These are phyloP conservation scores for Borealophlyctis nickersoniae DNA, from an alignment of 192 early-diverging fungal genomes.

Conservation along the genomic window DNA sequence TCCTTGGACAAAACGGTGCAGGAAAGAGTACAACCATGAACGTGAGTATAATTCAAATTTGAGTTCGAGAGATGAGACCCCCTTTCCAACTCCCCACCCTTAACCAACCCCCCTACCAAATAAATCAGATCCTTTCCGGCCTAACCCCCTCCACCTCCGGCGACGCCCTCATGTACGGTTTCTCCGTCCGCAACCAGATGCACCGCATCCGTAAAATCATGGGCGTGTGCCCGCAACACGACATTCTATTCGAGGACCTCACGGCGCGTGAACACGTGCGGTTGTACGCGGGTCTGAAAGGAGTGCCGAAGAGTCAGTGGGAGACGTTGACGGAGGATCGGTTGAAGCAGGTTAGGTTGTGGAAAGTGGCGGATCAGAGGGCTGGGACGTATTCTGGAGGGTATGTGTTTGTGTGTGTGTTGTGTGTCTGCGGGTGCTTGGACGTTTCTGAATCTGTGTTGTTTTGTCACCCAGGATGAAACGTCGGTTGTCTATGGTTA, in stretches of 20 bases:
- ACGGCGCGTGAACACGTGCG: slow-evolving; percentile 71
- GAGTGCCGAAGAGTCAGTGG: slow-evolving; percentile 48
- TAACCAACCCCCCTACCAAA: background rate
- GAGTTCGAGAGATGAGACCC: background rate
- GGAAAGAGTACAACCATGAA: slow-evolving; percentile 76
- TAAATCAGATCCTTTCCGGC: slow-evolving; percentile 61
- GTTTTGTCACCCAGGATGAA: slow-evolving; percentile 68
- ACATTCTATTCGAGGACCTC: slow-evolving; percentile 73
- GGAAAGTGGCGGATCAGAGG: slow-evolving; percentile 59
- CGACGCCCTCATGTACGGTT: slow-evolving; percentile 66
- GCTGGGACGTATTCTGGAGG: slow-evolving; percentile 69
- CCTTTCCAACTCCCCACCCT: background rate
- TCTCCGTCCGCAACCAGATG: slow-evolving; percentile 57
- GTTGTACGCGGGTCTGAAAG: slow-evolving; percentile 74
- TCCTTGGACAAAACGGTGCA: slow-evolving; percentile 74
- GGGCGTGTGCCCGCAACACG: slow-evolving; percentile 71
- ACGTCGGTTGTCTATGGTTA: slow-evolving; percentile 65
- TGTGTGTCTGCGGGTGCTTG: background rate
- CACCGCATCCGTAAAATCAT: slow-evolving; percentile 64
- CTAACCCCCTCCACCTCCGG: slow-evolving; percentile 63
- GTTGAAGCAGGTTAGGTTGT: slow-evolving; percentile 64
- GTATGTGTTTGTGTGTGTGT: slow-evolving; percentile 14
- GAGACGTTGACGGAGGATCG: slow-evolving; percentile 59
- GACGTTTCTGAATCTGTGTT: slow-evolving; percentile 1
- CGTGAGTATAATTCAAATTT: background rate